Base-by-base conservation (phyloP, 768 basidiomycete species). In the Hirschioporus abietinus region DNA sequence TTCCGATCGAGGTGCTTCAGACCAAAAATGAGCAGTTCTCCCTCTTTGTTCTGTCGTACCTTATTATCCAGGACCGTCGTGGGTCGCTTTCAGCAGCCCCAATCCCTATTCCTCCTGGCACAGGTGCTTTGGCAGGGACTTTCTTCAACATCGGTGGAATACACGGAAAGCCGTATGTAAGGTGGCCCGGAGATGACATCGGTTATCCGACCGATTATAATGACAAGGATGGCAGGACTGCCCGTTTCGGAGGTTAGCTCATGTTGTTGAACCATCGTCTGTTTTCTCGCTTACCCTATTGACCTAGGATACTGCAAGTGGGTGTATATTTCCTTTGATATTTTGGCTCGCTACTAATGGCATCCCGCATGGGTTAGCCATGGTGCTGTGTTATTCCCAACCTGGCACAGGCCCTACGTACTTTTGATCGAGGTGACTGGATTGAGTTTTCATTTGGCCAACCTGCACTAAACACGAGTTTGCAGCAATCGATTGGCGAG, bases 401-500 rank as follows among this genome's bases (percentile, higher is more conserved):
- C 82, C 5, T 86, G 83, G 82, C 85, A 87, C 68, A 74, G 86
- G 63, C 83, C 84, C 1, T 86, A 86, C 68, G 72, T 86, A 26
- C 71, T 79, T 35, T 72, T 85, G 1, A 80, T 79, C 66, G 85
- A 87, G 78, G 85, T 85, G 25, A n/a, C 65, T 63, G n/a, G 20
- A 42, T 64, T 26, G 1, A 23, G 30, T 15, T 24, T 24, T 23
- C 42, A 52, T 52, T 15, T 15, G 4, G 4, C 42, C 42, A 52
- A 52, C 12, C 4, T 30, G 20, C 3, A 52, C 20, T 52, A 52
- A 15, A 52, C 12, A 3, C 4, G 12, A 52, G 20, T 20, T 42
- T 17, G 18, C 57, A 76, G 74, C 74, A 76, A 76, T 68, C 67
- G 1, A 70, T 75, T 12, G 74, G 75, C 63, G 69, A 74, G 35